These are phyloP conservation scores for Danielia reshetovae DNA, from an alignment of 805 yeast species.

Conservation along the genomic window DNA sequence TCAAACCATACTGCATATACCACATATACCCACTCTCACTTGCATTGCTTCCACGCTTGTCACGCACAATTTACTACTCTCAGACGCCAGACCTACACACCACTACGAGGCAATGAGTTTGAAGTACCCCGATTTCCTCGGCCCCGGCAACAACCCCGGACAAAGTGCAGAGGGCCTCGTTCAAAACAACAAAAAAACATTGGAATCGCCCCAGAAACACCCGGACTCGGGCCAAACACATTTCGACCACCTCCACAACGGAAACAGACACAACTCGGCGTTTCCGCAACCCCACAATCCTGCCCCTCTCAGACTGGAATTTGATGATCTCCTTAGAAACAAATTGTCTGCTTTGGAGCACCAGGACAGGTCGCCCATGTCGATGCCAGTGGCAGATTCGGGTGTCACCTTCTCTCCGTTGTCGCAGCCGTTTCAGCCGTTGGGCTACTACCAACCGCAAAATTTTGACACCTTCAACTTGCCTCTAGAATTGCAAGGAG, in stretches of 20 bases:
- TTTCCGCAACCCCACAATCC: not conserved
- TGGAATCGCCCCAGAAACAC: no score
- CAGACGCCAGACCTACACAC: no score
- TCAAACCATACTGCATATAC: constrained; percentile 1
- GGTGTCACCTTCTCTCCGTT: constrained; percentile 7
- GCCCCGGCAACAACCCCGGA: no score
- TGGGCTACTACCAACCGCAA: constrained; percentile 1
- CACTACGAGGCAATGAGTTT: no score
- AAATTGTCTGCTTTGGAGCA: not conserved
- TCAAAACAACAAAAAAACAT: no score
- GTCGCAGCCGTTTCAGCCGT: not conserved
- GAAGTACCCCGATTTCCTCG: constrained; percentile 35
- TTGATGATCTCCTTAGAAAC: constrained; percentile 1
- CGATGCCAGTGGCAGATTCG: constrained; percentile 5
- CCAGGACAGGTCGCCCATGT: not conserved
- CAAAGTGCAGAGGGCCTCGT: no score
- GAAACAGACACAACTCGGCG: no score
- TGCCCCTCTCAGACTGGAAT: constrained; percentile 1
- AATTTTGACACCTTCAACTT: constrained; percentile 37
- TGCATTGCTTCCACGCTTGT: no score
- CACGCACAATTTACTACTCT: no score
- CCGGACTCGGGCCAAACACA: no score
- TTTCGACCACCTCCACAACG: no score
- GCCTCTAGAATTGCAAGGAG: constrained; percentile 63
- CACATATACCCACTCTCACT: no score